Percentiles rank a stretch among this genome's conserved stretches.
Evolutionary conservation across 129 eudicot species (phyloP).

Genomic region (Kitagawia praeruptora): DNA sequence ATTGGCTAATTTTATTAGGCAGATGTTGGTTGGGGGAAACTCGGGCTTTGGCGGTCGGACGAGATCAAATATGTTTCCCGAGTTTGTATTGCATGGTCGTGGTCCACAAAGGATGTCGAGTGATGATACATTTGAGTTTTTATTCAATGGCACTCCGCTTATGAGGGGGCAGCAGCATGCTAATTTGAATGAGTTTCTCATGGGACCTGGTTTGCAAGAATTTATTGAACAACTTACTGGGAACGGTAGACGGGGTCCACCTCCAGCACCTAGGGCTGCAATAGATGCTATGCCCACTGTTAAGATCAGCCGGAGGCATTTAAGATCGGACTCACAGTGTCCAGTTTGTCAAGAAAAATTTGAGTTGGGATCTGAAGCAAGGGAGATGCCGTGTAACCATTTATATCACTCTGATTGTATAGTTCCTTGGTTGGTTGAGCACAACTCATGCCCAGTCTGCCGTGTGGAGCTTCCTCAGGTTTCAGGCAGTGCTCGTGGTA

Average conservation of each 20-base stretch:
- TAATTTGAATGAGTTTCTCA: slow-evolving; percentile 42
- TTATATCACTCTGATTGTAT: slow-evolving; percentile 84
- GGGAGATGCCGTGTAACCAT: slow-evolving; percentile 89
- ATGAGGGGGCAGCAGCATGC: slow-evolving; percentile 48
- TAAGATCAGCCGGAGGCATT: slow-evolving; percentile 62
- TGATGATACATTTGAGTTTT: slow-evolving; percentile 46
- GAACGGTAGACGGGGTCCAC: slow-evolving; percentile 71
- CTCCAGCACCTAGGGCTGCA: slow-evolving; percentile 85
- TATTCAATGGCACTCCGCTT: slow-evolving; percentile 40
- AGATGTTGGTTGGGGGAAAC: slow-evolving; percentile 61
- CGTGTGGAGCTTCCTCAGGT: slow-evolving; percentile 73
- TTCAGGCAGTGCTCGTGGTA: slow-evolving; percentile 20
- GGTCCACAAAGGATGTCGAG: slow-evolving; percentile 43
- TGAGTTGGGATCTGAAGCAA: slow-evolving; percentile 74
- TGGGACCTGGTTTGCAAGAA: slow-evolving; percentile 68
- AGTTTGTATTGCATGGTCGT: slow-evolving; percentile 58
- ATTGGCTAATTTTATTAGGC: slow-evolving; percentile 57
- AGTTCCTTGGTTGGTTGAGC: slow-evolving; percentile 90
- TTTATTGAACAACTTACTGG: slow-evolving; percentile 59
- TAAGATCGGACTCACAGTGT: slow-evolving; percentile 79
- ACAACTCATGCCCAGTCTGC: slow-evolving; percentile 91
- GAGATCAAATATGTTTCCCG: slow-evolving; percentile 41
- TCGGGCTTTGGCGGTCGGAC: slow-evolving; percentile 44
- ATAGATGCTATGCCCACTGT: slow-evolving; percentile 90
- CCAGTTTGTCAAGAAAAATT: slow-evolving; percentile 86